A percentile compares a stretch with the other conserved stretches of the same genome.
Evolutionary conservation across 176 grass and related monocot species (phyloP).

Genomic region (Miscanthus lutarioriparius): DNA sequence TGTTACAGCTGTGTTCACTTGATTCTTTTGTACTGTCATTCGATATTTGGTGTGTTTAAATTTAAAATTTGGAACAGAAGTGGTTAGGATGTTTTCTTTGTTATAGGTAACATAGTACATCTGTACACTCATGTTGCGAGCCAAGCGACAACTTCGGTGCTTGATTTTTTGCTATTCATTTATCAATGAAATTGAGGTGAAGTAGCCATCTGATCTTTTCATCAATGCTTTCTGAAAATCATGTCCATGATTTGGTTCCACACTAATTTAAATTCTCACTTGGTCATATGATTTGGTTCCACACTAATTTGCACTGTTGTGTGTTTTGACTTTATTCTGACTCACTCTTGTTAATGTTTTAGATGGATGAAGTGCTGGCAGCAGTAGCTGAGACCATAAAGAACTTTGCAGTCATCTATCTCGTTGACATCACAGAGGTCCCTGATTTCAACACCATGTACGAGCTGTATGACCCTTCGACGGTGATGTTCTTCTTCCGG

Average conservation of each 20-base stretch:
- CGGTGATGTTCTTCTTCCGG: constrained; percentile 96
- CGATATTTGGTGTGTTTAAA: not conserved
- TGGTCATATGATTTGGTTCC: not conserved
- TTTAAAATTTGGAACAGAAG: not conserved
- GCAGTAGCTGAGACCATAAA: constrained; percentile 92
- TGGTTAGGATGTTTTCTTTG: not conserved
- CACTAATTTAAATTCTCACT: not conserved
- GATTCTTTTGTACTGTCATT: not conserved
- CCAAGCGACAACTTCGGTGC: not conserved
- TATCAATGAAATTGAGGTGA: not conserved
- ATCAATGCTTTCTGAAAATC: not conserved
- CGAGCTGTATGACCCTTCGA: constrained; percentile 88
- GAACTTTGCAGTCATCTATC: constrained; percentile 90
- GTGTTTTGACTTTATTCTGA: not conserved
- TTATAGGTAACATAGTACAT: not conserved
- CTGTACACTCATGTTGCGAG: not conserved
- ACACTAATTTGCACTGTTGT: not conserved
- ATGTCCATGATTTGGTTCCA: not conserved
- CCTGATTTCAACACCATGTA: constrained; percentile 98
- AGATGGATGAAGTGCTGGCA: constrained; percentile 95
- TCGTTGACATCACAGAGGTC: constrained; percentile 81
- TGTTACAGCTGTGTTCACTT: not conserved
- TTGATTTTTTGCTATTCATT: not conserved
- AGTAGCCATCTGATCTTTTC: not conserved
- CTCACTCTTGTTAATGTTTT: constrained; percentile 27